Base-by-base conservation (phyloP, 2,329 filamentous ascomycete species). In the Alternaria incomplexa region DNA sequence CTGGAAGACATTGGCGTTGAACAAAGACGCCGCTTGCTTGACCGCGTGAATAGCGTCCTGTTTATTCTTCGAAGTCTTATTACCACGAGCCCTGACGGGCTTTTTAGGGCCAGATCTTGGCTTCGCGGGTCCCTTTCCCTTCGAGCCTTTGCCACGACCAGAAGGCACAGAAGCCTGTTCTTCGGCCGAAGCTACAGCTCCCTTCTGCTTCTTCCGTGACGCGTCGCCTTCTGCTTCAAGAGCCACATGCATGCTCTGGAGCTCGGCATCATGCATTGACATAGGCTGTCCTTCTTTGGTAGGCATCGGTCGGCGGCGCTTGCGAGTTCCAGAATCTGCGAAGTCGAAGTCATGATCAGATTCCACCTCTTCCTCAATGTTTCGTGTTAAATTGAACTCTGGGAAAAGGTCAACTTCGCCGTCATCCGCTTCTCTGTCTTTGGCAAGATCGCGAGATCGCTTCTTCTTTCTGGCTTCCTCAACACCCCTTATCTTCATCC, bases 1-100 rank as follows among this genome's bases (percentile, higher is more conserved):
- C 2, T 56, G 25, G 43, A 81, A 78, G 23, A 81, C 72, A 48
- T 81, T 65, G 5, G 72, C 44, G 3, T 64, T 69, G 53, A 80
- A 66, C 2, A 81, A 63, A 1, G 75, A 76, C 4, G 54, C 54
- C 0, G 68, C 65, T 48, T 74, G 69, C 15, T 65, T 64, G 15
- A 66, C 44, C 28, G 70, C 72, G 7, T 65, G 44, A 5, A 73
- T 59, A 4, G 61, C 30, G 10, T 66, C 63, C n/a, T 56, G 63
- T 52, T 71, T 53, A 55, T 75, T 75, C 1, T 43, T 64, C 13
- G 62, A 55, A 13, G 63, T 63, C 5, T 68, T 68, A 11, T 45
- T 36, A 13, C 57, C 44, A 30, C 32, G 30, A 1, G 30, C 13
- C 23, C n/a, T 57, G 6, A 32, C 2, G 2, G 3, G 22, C 15